phyloP scores from a whole-genome alignment of 768 basidiomycete species.

The Neoboletus subvelutipes region DNA sequence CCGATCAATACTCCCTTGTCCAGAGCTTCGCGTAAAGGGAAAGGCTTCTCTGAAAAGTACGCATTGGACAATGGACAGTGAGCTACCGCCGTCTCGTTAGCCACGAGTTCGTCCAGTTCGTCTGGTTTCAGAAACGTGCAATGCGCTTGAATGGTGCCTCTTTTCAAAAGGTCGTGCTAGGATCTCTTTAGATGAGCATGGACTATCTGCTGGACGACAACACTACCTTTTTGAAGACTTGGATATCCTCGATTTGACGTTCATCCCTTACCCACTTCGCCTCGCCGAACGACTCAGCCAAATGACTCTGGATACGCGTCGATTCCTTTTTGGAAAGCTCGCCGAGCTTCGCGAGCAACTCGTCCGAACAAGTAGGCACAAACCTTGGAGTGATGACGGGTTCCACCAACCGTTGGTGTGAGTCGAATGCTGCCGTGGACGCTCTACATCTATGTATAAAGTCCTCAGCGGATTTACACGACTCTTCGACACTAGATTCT shows the following conservation, averaged over 20 bases:
- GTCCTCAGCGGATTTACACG: slow-evolving; percentile 49
- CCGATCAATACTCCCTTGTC: slow-evolving; percentile 65
- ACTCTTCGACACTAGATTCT: slow-evolving; percentile 52
- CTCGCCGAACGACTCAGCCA: slow-evolving; percentile 78
- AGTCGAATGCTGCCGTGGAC: slow-evolving; percentile 40
- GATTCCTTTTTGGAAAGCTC: slow-evolving; percentile 45
- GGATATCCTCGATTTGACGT: slow-evolving; percentile 65
- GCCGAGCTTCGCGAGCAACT: slow-evolving; percentile 62
- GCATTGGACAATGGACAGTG: slow-evolving; percentile 89
- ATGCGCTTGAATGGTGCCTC: slow-evolving; percentile 78
- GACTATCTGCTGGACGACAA: neutral
- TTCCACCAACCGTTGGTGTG: slow-evolving; percentile 56
- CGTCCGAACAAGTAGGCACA: slow-evolving; percentile 82
- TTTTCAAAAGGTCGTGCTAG: slow-evolving; percentile 60
- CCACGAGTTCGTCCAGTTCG: slow-evolving; percentile 50
- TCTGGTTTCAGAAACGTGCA: slow-evolving; percentile 73
- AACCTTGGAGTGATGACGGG: slow-evolving; percentile 90
- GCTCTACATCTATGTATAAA: slow-evolving; percentile 57
- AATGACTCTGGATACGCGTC: slow-evolving; percentile 75
- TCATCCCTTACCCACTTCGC: slow-evolving; percentile 67
- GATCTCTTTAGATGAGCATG: slow-evolving; percentile 9
- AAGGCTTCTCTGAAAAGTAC: slow-evolving; percentile 77
- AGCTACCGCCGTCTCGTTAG: slow-evolving; percentile 61
- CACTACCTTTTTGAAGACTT: slow-evolving; percentile 67
- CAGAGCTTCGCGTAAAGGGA: slow-evolving; percentile 71